Evolutionary conservation across 345 rosid genomes (phyloP), one percentile per base, ranked within the genome.

Genomic region (Camelina hispida): DNA sequence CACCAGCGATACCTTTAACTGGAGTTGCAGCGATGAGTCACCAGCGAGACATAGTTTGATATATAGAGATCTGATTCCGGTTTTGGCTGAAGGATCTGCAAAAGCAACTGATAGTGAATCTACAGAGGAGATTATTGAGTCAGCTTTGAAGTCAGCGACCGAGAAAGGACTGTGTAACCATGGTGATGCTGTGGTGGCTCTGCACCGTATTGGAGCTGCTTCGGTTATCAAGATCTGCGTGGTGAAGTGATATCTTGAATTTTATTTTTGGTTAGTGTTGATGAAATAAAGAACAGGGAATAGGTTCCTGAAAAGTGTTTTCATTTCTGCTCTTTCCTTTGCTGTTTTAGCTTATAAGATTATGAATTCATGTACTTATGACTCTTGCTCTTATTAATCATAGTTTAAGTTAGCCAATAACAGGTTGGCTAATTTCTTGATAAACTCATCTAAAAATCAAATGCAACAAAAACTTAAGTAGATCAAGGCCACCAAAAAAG

Each of bases 21-120:
- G 87, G 89, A 72, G 84, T 17, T 86, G 92, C 84, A 86, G 85
- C 3, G 83, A 84, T 65, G 89, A 83, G 57, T 68, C 74, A 23
- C 74, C 74, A 2, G 74, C 74, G 0, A 70, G 74, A 44, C 74
- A 70, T 56, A 70, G 74, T 46, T 44, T 70, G 64, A 55, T 70
- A 55, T 56, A 55, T 15, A 55, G 65, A 70, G 74, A 66, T 57
- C 11, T 70, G 64, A 17, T 70, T 30, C 74, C 65, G 17, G 65
- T 70, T 5, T 70, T 70, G 66, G 65, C 2, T 11, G 64, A 55
- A 70, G 74, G 74, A 30, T 70, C 65, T 5, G 65, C 65, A 43
- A 55, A 43, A 56, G 74, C 65, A 48, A 69, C 44, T 17, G 64
- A 69, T 69, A 69, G 63, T 28, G 74, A 69, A 57, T 69, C 74